phyloP scores from a whole-genome alignment of 2,329 filamentous ascomycete species.

The Exserohilum rostratum region DNA sequence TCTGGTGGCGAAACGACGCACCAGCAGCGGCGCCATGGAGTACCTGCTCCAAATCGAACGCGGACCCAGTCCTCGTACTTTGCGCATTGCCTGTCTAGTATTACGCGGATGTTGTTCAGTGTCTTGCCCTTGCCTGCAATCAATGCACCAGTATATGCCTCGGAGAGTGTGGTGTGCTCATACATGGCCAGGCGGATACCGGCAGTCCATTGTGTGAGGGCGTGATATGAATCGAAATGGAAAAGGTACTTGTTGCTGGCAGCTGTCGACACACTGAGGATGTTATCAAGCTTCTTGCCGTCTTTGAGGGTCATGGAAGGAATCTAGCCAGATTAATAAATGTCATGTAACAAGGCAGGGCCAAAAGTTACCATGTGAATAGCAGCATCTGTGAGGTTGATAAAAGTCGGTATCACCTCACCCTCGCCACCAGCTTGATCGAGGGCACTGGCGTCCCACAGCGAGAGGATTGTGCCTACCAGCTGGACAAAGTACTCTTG shows the following conservation, averaged over 20 bases:
- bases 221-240: conserved; percentile 94
- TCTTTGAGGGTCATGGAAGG: conserved; percentile 85
- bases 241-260: conserved; percentile 94
- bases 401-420: conserved; percentile 87
- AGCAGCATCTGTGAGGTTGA: conserved; percentile 95
- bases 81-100: conserved; percentile 80
- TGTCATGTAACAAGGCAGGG: neutral
- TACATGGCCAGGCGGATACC: conserved; percentile 93
- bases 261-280: conserved; percentile 93
- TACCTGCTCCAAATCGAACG: conserved; percentile 93
- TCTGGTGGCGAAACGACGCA: conserved; percentile 91
- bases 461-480: conserved; percentile 88
- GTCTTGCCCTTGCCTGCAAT: conserved; percentile 92
- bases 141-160: conserved; percentile 93
- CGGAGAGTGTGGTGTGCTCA: conserved; percentile 89
- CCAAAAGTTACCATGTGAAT: conserved; percentile 84
- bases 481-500: conserved; percentile 96
- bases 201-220: conserved; percentile 93
- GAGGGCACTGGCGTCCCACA: conserved; percentile 93
- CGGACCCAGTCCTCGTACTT: conserved; percentile 91
- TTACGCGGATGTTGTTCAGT: conserved; percentile 86
- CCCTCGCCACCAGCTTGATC: conserved; percentile 85
- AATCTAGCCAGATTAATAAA: conserved; percentile 42
- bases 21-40: conserved; percentile 96
- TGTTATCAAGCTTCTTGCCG: conserved; percentile 86